Percentiles rank a stretch among this genome's conserved stretches.
phyloP scores from a whole-genome alignment of 2,329 filamentous ascomycete species.

The Coniochaeta hoffmannii region DNA sequence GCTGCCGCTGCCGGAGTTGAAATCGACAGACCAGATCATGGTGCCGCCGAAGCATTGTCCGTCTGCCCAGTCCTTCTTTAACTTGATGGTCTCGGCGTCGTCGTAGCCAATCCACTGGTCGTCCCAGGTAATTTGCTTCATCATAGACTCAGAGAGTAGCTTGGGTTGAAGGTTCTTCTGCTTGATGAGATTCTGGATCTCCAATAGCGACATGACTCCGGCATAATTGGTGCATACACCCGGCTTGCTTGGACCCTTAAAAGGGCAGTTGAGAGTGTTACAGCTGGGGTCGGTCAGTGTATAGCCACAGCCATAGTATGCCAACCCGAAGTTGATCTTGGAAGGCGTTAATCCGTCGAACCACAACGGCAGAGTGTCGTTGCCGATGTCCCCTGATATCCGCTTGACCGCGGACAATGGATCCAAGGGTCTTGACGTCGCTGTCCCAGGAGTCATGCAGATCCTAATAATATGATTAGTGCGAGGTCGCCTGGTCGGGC shows the following conservation, averaged over 20 bases:
- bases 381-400: conserved; percentile 33
- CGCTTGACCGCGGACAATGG: conserved; percentile 28
- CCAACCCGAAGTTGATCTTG: conserved; percentile 39
- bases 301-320: conserved; percentile 38
- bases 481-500: too few relatives aligned
- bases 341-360: conserved; percentile 27
- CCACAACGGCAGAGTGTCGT: conserved; percentile 30
- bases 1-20: too few relatives aligned
- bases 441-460: conserved; percentile 35
- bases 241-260: conserved; percentile 16
- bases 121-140: conserved; percentile 11
- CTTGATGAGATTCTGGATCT: conserved; percentile 23
- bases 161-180: conserved; percentile 11
- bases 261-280: conserved; percentile 16
- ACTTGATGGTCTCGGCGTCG: conserved; percentile 12
- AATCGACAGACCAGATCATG: not conserved
- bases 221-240: conserved; percentile 18
- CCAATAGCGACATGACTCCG: conserved; percentile 22
- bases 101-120: conserved; percentile 20
- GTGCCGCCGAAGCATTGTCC: conserved; percentile 21
- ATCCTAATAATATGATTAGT: too few relatives aligned
- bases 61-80: conserved; percentile 20
- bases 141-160: not conserved
- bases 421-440: conserved; percentile 20
- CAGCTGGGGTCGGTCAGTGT: conserved; percentile 23